phyloP scores from a whole-genome alignment of 148 eudicot genomes.

The Rhododendron griersonianum region DNA sequence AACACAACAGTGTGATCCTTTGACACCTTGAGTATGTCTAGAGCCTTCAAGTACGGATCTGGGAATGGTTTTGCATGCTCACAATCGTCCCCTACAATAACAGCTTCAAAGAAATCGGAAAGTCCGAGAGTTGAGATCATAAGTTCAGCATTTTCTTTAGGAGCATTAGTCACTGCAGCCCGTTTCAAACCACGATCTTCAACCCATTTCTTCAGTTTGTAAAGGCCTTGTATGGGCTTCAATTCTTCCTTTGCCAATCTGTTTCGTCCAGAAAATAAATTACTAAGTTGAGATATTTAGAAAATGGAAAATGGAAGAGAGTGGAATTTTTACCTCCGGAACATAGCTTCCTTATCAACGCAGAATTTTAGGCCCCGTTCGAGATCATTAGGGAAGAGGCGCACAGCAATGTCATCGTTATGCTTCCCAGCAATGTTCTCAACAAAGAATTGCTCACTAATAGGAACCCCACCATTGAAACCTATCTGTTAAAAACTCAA shows the following conservation, averaged over 20 bases:
- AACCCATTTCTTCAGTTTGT: constrained; percentile 71
- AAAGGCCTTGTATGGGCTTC: constrained; percentile 62
- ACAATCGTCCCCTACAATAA: constrained; percentile 75
- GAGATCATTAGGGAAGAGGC: constrained; percentile 78
- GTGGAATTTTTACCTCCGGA: constrained; percentile 49
- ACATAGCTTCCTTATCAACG: constrained; percentile 78
- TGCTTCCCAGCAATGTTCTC: constrained; percentile 79
- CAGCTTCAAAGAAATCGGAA: constrained; percentile 63
- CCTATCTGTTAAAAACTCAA: constrained; percentile 54
- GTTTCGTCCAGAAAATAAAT: constrained; percentile 1
- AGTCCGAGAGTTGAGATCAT: constrained; percentile 79
- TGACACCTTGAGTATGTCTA: constrained; percentile 60
- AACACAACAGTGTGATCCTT: constrained; percentile 75
- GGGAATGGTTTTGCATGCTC: constrained; percentile 89
- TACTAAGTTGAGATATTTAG: neutral
- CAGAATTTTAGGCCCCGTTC: constrained; percentile 60
- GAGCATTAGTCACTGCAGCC: constrained; percentile 96
- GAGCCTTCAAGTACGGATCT: constrained; percentile 80
- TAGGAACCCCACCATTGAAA: constrained; percentile 73
- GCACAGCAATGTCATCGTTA: constrained; percentile 68
- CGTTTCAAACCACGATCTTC: constrained; percentile 81
- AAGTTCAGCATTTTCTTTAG: constrained; percentile 72
- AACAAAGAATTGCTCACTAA: constrained; percentile 69
- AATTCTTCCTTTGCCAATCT: constrained; percentile 69
- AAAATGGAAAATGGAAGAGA: neutral